Evolutionary conservation across 2,329 filamentous ascomycete genomes (phyloP), one percentile per base, ranked within the genome.

Genomic region (Trichoderma harzianum): DNA sequence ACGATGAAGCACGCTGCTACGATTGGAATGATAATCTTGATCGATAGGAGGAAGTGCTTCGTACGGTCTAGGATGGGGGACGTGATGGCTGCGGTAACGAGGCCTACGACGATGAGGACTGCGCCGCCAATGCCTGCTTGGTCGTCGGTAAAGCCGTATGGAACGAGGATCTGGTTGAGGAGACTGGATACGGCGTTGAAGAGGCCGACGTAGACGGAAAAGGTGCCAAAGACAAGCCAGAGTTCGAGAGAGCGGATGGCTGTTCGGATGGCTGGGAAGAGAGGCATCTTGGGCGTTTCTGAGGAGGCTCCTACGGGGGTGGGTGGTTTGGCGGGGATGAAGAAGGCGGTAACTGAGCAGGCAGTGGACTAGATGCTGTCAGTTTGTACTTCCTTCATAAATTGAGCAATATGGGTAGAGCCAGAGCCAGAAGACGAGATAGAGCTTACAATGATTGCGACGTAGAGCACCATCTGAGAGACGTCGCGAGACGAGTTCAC

Each of bases 111-210:
- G 79, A 98, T 98, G 39, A 98, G 87, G 10, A 98, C 82, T 0
- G 93, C 96, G 74, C 96, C 96, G 12, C 91, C 94, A 77, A 98
- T 95, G 39, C 96, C 96, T 26, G 95, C 93, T 70, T 97, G 87
- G 74, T 92, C 91, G 79, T 97, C 92, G 72, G 84, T 88, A 86
- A 94, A 97, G 77, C 90, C 92, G 82, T 98, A 95, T 0, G 96
- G 96, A 51, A 89, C 85, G 74, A 98, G 88, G 79, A 98, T 93
- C 79, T 98, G 95, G 83, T 95, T 97, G 11, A 98, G 86, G 1
- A 98, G 88, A 2, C 92, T 92, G 64, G 94, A 97, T 75, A 95
- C 85, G 75, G 92, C 92, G 86, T 98, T 98, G 90, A 99, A 99
- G 84, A 96, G 91, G 77, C 92, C 94, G 73, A 97, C 93, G 81